A percentile compares a stretch with the other conserved stretches of the same genome.
Evolutionary conservation across 495 filamentous ascomycete species (phyloP).

Genomic region (Hyaloscypha hepaticicola): DNA sequence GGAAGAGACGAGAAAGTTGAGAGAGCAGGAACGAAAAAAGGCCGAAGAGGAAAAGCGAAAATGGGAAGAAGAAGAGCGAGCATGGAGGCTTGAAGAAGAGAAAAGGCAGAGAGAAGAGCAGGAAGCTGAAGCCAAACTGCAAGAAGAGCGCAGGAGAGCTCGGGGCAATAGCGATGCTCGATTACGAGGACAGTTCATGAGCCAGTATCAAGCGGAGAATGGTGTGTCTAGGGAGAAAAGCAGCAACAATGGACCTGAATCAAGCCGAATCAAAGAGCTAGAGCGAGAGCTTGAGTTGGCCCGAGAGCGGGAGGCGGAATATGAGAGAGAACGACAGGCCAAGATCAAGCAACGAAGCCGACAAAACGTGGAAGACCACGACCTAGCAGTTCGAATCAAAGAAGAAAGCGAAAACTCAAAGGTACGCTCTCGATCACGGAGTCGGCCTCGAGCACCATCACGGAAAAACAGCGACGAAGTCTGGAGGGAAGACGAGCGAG

Average conservation of each 20-base stretch:
- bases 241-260: slow-evolving; percentile 33
- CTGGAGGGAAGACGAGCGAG: slow-evolving; percentile 72
- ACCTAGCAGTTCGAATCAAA: slow-evolving; percentile 29
- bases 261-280: slow-evolving; percentile 69
- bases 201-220: slow-evolving; percentile 75
- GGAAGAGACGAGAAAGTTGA: slow-evolving; percentile 65
- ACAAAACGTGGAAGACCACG: slow-evolving; percentile 30
- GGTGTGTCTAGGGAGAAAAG: slow-evolving; percentile 13
- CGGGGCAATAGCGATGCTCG: slow-evolving; percentile 60
- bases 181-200: slow-evolving; percentile 80
- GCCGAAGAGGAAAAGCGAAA: slow-evolving; percentile 73
- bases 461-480: slow-evolving; percentile 51
- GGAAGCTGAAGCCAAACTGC: slow-evolving; percentile 63
- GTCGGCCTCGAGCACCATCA: slow-evolving; percentile 42
- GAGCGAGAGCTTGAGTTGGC: slow-evolving; percentile 84
- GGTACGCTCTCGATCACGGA: slow-evolving; percentile 39
- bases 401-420: slow-evolving; percentile 38
- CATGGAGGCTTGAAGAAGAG: slow-evolving; percentile 82
- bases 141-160: slow-evolving; percentile 63
- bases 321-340: slow-evolving; percentile 76
- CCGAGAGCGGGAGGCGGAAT: slow-evolving; percentile 80
- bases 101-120: slow-evolving; percentile 69
- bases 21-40: slow-evolving; percentile 66
- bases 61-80: slow-evolving; percentile 83
- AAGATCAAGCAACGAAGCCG: slow-evolving; percentile 33